Evolutionary conservation across 73 alveolate species (phyloP), one percentile per base, ranked within the genome.

Genomic region (Paramecium biaurelia): DNA sequence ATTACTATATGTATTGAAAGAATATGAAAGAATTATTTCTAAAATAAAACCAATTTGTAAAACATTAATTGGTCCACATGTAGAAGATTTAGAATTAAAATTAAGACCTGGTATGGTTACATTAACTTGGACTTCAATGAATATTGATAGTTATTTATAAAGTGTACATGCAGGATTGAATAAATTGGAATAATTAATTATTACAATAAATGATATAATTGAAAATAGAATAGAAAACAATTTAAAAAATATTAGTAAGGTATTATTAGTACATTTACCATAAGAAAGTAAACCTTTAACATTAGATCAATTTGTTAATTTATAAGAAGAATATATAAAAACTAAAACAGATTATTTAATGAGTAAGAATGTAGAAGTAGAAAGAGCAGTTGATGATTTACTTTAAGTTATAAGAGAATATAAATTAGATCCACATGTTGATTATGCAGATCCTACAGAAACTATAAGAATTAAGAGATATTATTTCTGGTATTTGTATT

Each of bases 91-190:
- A 59, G 99, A 99, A 95, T 96, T 97, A 92, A 98, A 98, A 94
- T 97, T 99, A 93, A 97, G 99, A 95, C 99, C 99, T 37, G 99
- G 99, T 28, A 98, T 98, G 99, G 99, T 98, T 72, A 99, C 99
- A 70, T 94, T 99, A 28, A 99, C 99, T 47, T 99, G 99, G 99
- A 98, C 99, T 15, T 98, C 99, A 68, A 99, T 99, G 99, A 99
- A 99, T 92, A 99, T 99, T 85, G 99, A 99, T 58, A 98, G 99
- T 38, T 98, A 98, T 92, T 93, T 99, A 63, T 99, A 98, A 85
- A 98, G 96, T 59, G 99, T 98, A 72, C 99, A 98, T 95, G 92
- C 95, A 86, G 99, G 99, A 74, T 96, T 99, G 14, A 97, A 95
- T 86, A 99, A 98, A 95, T 96, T 99, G 7, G 99, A 99, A 95